Percentiles rank a stretch among this genome's conserved stretches.
Evolutionary conservation across 768 basidiomycete genomes (phyloP).

Genomic region (Phylloporus sp.): DNA sequence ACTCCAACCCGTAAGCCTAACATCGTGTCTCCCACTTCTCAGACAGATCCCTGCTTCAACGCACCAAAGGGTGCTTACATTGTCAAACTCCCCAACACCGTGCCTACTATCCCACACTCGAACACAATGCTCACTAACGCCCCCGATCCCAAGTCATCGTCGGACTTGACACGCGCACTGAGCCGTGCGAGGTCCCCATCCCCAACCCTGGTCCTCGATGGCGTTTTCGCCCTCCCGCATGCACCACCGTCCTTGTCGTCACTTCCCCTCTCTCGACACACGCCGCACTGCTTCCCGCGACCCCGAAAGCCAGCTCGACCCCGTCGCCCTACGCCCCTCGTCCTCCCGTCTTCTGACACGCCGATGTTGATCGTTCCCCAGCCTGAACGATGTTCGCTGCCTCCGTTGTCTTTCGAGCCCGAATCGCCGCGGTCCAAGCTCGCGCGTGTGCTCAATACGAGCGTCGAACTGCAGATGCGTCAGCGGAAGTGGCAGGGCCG

Average conservation of each 20-base stretch:
- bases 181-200: conserved; percentile 7
- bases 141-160: background rate
- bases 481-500: no score
- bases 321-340: background rate
- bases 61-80: background rate
- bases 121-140: background rate
- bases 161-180: background rate
- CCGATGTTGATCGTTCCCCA: background rate
- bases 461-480: background rate
- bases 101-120: background rate
- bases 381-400: no score
- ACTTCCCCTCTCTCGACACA: background rate
- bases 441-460: conserved; percentile 13
- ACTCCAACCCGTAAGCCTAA: background rate
- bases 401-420: background rate
- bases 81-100: conserved; percentile 16
- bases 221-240: conserved; percentile 18
- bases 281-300: background rate
- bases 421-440: conserved; percentile 23
- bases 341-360: background rate
- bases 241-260: background rate
- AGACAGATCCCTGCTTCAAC: conserved; percentile 3
- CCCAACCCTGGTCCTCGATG: conserved; percentile 18
- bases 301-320: conserved; percentile 2
- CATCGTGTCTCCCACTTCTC: conserved; percentile 5